phyloP scores from a whole-genome alignment of 805 yeast genomes.

The Brettanomyces bruxellensis region DNA sequence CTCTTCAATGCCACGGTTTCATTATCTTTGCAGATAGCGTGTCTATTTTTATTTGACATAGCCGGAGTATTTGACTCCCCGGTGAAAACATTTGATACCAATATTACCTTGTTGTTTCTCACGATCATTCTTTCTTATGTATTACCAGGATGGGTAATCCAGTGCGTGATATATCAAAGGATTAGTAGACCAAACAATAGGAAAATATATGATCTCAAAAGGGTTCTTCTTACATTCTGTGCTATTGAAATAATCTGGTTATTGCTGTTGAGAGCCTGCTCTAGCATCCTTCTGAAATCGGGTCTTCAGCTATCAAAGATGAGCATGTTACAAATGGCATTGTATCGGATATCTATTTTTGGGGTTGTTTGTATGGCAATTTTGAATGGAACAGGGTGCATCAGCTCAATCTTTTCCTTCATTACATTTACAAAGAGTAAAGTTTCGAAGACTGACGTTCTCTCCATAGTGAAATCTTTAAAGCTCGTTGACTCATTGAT shows the following conservation, averaged over 20 bases:
- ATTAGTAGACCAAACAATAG: no score
- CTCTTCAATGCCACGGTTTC: constrained; percentile 18
- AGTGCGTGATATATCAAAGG: constrained; percentile 3
- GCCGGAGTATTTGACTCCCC: constrained; percentile 14
- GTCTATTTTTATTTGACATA: constrained; percentile 22
- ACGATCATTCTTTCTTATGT: constrained; percentile 31
- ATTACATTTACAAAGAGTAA: constrained; percentile 13
- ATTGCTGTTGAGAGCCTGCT: constrained; percentile 18
- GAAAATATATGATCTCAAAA: constrained; percentile 6
- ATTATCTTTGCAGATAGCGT: constrained; percentile 19
- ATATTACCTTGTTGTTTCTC: constrained; percentile 28
- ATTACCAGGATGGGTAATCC: constrained; percentile 31
- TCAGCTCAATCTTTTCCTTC: constrained; percentile 32
- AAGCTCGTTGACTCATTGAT: constrained; percentile 31
- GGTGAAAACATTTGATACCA: constrained; percentile 28
- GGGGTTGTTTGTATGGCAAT: constrained; percentile 44
- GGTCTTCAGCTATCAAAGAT: background rate
- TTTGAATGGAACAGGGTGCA: constrained; percentile 44
- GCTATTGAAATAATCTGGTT: constrained; percentile 13
- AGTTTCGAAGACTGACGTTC: constrained; percentile 26
- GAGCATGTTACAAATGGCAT: constrained; percentile 22
- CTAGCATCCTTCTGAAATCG: background rate
- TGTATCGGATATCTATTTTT: constrained; percentile 36
- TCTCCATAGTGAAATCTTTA: constrained; percentile 28
- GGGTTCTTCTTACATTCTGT: constrained; percentile 1